Base-by-base conservation (phyloP, 768 basidiomycete species). In the Mycena haematopus region DNA sequence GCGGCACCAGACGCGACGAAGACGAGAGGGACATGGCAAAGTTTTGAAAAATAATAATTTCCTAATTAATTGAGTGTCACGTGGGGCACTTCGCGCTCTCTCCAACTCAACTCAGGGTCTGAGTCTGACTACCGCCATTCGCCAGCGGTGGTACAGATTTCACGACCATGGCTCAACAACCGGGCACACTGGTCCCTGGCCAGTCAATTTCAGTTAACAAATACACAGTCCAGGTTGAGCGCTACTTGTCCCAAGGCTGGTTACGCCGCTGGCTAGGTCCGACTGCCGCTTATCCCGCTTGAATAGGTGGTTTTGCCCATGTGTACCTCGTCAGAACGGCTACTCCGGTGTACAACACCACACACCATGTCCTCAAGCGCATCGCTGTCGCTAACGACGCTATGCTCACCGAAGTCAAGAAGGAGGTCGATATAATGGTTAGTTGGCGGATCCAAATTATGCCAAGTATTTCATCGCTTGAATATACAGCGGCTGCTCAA, bases 351-450 rank as follows among this genome's bases (percentile, higher is more conserved):
- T 91, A 91, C 74, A 93, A 91, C 70, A 95, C 93, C 33, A 94
- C 91, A 22, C 92, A 91, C 69, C 97, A 99, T 83, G 97, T 99
- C 69, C 86, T 99, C 66, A 99, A 99, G 77, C 87, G 96, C 50
- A 95, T 99, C 63, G 95, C 93, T 22, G 95, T 98, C 47, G 84
- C 92, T 25, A 93, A 90, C 73, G 93, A 98, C 73, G 79, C 84
- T 36, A 93, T 96, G 84, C 86, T 99, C 58, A 85, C 88, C 14
- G 96, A 97, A 70, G 96, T 99, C 45, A 92, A 93, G 82, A 95
- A 91, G 77, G 97, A 99, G 76, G 97, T 99, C 47, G 95, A 99
- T 71, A 93, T 99, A 67, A 99, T 99, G 97, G 97, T 98, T 71
- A 70, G 84, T 70, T 21, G 22, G 58, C 36, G 19, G 45, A 63